A percentile compares a stretch with the other conserved stretches of the same genome.
Evolutionary conservation across 441 rosid genomes (phyloP).

Genomic region (Euphorbia celastroides): DNA sequence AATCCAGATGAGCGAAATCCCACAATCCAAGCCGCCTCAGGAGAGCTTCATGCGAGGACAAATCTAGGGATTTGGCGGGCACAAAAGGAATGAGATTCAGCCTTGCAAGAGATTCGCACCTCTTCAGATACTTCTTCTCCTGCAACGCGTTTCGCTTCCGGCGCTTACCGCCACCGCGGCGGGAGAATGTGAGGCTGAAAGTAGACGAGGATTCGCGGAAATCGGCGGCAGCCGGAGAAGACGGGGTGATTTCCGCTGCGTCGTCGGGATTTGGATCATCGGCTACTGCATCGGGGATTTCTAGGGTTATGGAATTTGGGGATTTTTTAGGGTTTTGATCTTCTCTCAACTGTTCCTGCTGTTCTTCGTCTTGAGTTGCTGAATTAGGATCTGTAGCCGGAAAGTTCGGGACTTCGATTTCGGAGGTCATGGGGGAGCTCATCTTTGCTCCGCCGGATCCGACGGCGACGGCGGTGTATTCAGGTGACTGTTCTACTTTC

Average conservation of each 20-base stretch:
- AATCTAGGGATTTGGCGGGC: conserved; percentile 56
- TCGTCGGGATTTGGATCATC: conserved; percentile 31
- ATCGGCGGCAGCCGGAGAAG: conserved; percentile 20
- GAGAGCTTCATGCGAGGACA: conserved; percentile 46
- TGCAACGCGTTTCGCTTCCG: conserved; percentile 29
- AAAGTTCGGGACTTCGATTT: conserved; percentile 1
- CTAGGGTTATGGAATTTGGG: conserved; percentile 21
- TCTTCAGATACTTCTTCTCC: conserved; percentile 36
- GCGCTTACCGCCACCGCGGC: conserved; percentile 36
- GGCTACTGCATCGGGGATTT: conserved; percentile 18
- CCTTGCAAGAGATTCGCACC: conserved; percentile 38
- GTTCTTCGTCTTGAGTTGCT: conserved; percentile 1
- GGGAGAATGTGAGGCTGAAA: conserved; percentile 13
- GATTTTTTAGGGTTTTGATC: conserved; percentile 5
- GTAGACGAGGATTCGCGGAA: conserved; percentile 16
- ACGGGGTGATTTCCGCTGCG: conserved; percentile 23
- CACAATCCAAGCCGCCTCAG: conserved; percentile 66
- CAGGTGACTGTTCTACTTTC: no score
- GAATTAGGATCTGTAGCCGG: conserved; percentile 5
- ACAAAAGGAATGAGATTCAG: conserved; percentile 60
- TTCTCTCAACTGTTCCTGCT: not conserved
- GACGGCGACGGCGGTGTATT: no score
- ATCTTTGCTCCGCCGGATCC: not conserved
- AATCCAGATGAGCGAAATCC: conserved; percentile 71
- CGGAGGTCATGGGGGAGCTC: conserved; percentile 10